A percentile compares a stretch with the other conserved stretches of the same genome.
Evolutionary conservation across 768 basidiomycete species (phyloP).

Genomic region (Kwoniella sp.): DNA sequence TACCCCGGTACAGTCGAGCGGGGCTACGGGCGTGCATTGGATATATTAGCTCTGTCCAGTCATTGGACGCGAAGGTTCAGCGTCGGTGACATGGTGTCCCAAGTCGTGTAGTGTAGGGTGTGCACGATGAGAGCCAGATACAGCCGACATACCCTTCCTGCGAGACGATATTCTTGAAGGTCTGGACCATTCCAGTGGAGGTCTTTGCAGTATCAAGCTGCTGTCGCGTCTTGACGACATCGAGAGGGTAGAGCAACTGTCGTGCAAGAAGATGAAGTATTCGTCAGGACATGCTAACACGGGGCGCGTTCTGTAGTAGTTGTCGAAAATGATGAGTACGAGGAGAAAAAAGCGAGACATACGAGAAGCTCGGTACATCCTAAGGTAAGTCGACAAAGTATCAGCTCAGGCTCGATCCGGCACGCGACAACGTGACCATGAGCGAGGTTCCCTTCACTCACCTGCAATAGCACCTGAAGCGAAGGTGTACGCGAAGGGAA

Average conservation of each 20-base stretch:
- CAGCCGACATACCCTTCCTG: constrained; percentile 74
- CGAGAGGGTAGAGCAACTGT: constrained; percentile 59
- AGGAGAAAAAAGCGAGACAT: constrained; percentile 61
- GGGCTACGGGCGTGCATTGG: background rate
- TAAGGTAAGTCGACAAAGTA: background rate
- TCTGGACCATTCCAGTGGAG: constrained; percentile 75
- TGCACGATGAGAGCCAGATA: background rate
- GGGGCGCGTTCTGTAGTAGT: no score
- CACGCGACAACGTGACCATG: no score
- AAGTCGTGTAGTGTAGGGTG: no score
- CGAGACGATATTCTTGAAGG: constrained; percentile 76
- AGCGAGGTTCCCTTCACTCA: no score
- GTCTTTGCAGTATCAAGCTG: constrained; percentile 87
- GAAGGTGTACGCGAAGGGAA: constrained; percentile 70
- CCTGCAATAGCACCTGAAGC: constrained; percentile 95
- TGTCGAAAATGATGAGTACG: no score
- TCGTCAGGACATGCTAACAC: no score
- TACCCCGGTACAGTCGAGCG: constrained; percentile 79
- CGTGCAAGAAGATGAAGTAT: background rate
- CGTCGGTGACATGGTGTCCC: no score
- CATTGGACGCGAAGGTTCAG: background rate
- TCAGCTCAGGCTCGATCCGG: background rate
- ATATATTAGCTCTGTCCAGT: constrained; percentile 3
- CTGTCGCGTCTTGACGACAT: constrained; percentile 99
- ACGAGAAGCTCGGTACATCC: constrained; percentile 58